Base-by-base conservation (phyloP, 495 filamentous ascomycete species). In the Sordaria brevicollis region DNA sequence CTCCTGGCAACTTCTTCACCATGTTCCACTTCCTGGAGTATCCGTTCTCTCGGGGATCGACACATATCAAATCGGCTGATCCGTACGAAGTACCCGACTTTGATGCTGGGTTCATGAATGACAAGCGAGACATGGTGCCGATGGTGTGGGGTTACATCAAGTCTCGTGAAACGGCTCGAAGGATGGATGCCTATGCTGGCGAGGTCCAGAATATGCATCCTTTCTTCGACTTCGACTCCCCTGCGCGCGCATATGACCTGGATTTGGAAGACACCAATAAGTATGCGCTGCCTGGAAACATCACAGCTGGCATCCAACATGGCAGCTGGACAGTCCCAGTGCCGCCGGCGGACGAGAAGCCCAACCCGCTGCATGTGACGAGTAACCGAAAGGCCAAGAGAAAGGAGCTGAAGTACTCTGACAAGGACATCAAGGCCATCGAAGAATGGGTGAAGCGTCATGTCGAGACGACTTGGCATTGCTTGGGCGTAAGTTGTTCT, bases 1-100 rank as follows among this genome's bases (percentile, higher is more conserved):
- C 73, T 5, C 71, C 73, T 33, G 91, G 91, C 57, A 92, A 93
- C 70, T 93, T 93, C 84, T 93, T 93, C 82, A 90, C 87, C 70
- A 93, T 93, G 91, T 93, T 93, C 84, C 90, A 93, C 75, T 93
- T 93, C 85, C 79, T 93, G 67, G 90, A 93, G 81, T 93, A 93
- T 72, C 91, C 91, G 13, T 93, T 93, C 85, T 90, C 87, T 39
- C 89, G 91, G 71, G 92, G 92, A 9, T 87, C 78, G 54, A 92
- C 86, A 8, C 89, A 93, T 75, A 91, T 94, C 78, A 83, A 86
- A 35, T 90, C 87, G 0, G 78, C 90, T 0, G 87, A 92, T 68
- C 89, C 89, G 11, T 93, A 93, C 74, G 91, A 89, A 65, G 80
- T 81, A 8, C 91, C 91, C 1, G 91, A 93, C 78, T 94, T 94